Base-by-base conservation (phyloP, 352 stramenopile species). In the Chrysophaeum taylorii region DNA sequence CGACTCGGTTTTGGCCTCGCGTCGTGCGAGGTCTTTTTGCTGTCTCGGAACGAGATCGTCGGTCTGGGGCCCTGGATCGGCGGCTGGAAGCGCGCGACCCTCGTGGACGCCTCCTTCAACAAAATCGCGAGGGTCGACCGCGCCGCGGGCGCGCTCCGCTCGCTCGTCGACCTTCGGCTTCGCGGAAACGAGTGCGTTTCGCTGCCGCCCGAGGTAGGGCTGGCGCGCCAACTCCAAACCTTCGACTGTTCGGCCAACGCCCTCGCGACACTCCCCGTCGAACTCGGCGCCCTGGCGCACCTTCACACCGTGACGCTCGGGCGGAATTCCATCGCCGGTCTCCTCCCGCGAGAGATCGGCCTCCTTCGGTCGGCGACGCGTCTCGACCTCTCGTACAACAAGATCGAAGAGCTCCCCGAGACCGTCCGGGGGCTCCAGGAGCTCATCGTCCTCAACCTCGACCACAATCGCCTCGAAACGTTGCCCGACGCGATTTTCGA, bases 201-300 rank as follows among this genome's bases (percentile, higher is more conserved):
- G 21, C 57, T 66, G 23, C 36, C 57, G 31, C 33, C 57, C 4
- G 33, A 66, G n/a, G 45, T 66, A 25, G 57, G 57, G 33, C 57
- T 66, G 33, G 35, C 35, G 12, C 31, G n/a, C 5, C 9, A 5
- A 9, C 57, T 66, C 31, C 33, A 66, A 23, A 9, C 1, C 31
- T 42, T 66, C 12, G 33, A 66, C 36, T 2, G 23, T 1, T 42
- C 57, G 2, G 31, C 1, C 27, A 15, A 7, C 33, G 2, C 18
- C 1, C 57, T 66, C 31, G 14, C 1, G 2, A 1, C 7, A 4
- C 33, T 66, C 57, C 57, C 57, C 57, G 33, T 66, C 12, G 57
- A 66, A 25, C 57, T 66, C 27, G 57, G 57, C 33, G 57, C 57
- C 57, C 57, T 66, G 2, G 27, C 57, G 2, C 4, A 45, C 1